These are phyloP conservation scores for Apophysomyces trapeziformis DNA, from an alignment of 371 early-diverging fungal genomes.

Conservation along the genomic window DNA sequence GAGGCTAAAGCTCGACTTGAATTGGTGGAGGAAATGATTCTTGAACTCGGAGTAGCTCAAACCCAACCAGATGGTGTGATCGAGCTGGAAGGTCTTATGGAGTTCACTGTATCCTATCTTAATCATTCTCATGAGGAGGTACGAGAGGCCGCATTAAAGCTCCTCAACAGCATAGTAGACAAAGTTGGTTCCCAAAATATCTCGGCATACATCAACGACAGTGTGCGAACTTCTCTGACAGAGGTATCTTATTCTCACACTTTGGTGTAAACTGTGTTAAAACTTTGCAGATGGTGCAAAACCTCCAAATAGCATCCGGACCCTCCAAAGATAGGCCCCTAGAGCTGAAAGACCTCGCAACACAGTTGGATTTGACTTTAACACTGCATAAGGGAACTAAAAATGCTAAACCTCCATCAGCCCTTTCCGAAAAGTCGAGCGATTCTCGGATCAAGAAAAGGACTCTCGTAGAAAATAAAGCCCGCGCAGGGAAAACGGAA, in stretches of 20 bases:
- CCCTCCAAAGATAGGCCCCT: neutral
- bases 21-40: slow-evolving; percentile 49
- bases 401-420: neutral
- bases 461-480: neutral
- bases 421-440: neutral
- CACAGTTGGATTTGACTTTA: neutral
- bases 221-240: slow-evolving; percentile 22
- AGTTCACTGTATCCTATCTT: slow-evolving; percentile 58
- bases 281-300: neutral
- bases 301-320: neutral
- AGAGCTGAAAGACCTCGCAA: neutral
- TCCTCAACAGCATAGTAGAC: slow-evolving; percentile 52
- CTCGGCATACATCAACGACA: slow-evolving; percentile 26
- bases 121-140: slow-evolving; percentile 67
- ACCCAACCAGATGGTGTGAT: slow-evolving; percentile 9
- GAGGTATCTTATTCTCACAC: slow-evolving; percentile 15
- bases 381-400: neutral
- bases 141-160: slow-evolving; percentile 61
- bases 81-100: slow-evolving; percentile 50
- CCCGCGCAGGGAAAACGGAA: neutral
- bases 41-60: slow-evolving; percentile 52
- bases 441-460: neutral
- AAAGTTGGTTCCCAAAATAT: slow-evolving; percentile 27
- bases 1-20: slow-evolving; percentile 47
- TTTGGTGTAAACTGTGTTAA: neutral